These are phyloP conservation scores for Psilocybe subaeruginosa DNA, from an alignment of 768 basidiomycete species.

Conservation along the genomic window DNA sequence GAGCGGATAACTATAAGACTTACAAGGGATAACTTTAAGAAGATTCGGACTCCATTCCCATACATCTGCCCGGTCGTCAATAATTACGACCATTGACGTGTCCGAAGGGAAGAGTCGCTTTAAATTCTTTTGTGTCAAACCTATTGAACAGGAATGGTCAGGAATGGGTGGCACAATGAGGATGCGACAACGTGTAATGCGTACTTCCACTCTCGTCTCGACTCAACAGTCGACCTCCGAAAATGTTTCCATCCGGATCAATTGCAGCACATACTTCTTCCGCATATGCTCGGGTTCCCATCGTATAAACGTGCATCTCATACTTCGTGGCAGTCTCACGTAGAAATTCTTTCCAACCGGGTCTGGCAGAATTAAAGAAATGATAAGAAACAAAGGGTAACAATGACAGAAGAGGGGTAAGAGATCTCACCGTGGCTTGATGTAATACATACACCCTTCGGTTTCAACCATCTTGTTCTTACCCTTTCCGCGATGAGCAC, in stretches of 20 bases:
- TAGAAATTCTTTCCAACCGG: constrained; percentile 85
- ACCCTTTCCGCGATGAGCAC: constrained; percentile 48
- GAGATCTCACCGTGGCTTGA: constrained; percentile 85
- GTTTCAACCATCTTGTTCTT: constrained; percentile 68
- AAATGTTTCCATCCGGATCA: constrained; percentile 85
- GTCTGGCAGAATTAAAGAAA: constrained; percentile 40
- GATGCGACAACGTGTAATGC: constrained; percentile 29
- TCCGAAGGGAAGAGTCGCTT: constrained; percentile 95
- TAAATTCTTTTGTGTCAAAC: constrained; percentile 89
- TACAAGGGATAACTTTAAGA: constrained; percentile 95
- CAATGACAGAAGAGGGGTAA: constrained; percentile 5
- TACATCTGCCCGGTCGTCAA: constrained; percentile 97
- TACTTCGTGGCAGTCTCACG: constrained; percentile 73
- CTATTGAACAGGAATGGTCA: constrained; percentile 39
- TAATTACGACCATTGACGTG: constrained; percentile 98
- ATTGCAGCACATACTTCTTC: constrained; percentile 94
- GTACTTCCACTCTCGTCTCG: constrained; percentile 97
- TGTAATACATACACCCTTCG: constrained; percentile 94
- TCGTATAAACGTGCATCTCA: constrained; percentile 99
- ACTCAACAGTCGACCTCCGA: constrained; percentile 87
- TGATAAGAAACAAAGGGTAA: constrained; percentile 10
- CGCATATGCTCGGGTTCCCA: constrained; percentile 98
- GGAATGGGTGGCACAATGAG: constrained; percentile 1
- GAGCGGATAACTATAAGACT: constrained; percentile 20
- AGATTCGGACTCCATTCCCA: constrained; percentile 99